These are phyloP conservation scores for Pelagophyceae sp. DNA, from an alignment of 352 stramenopile species.

Conservation along the genomic window DNA sequence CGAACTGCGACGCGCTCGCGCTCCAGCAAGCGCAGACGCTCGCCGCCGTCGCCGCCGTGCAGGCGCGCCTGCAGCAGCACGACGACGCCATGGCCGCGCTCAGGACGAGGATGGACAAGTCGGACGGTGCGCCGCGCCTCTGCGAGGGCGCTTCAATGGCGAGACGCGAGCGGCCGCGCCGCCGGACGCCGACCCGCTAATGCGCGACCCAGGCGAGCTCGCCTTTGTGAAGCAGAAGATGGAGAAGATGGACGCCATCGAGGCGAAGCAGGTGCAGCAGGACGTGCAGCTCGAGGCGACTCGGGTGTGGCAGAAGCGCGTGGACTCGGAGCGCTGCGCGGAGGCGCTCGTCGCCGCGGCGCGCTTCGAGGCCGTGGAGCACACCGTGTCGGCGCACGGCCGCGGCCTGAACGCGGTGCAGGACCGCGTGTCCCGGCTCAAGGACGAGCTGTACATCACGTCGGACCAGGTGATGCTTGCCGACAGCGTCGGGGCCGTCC, in stretches of 20 bases:
- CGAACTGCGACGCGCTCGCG: background rate
- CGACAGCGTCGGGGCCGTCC: background rate
- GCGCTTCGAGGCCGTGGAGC: background rate
- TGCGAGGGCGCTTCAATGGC: no score
- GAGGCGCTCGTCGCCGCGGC: background rate
- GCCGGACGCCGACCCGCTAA: background rate
- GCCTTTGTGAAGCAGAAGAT: background rate
- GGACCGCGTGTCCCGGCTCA: background rate
- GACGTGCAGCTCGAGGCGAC: background rate
- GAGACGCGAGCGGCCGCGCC: no score
- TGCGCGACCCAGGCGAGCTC: background rate
- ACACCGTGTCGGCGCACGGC: background rate
- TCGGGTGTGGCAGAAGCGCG: background rate
- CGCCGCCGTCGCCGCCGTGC: background rate
- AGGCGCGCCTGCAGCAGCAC: background rate
- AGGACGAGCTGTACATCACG: conserved; percentile 3
- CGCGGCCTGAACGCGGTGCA: background rate
- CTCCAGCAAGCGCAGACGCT: background rate
- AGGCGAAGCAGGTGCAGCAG: background rate
- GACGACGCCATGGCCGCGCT: background rate
- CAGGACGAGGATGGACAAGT: no score
- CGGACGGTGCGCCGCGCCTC: no score
- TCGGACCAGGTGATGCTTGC: conserved; percentile 4
- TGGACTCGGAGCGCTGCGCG: background rate
- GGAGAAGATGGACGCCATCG: background rate